phyloP scores from a whole-genome alignment of 495 filamentous ascomycete species.

The Patellaria atrata region DNA sequence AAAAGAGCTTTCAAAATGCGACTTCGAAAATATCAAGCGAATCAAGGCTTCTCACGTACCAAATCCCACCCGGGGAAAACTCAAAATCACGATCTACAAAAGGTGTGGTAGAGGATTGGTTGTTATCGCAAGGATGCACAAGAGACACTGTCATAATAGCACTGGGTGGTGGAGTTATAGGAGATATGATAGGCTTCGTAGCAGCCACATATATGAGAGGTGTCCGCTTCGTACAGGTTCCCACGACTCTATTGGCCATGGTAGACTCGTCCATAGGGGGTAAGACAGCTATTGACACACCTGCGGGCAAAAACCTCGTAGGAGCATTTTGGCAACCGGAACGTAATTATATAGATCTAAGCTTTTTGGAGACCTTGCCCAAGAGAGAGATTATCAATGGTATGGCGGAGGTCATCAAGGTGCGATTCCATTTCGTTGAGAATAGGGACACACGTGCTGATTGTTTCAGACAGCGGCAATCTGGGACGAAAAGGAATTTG shows the following conservation, averaged over 20 bases:
- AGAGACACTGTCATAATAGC: slow-evolving; percentile 91
- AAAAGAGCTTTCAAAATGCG: slow-evolving; percentile 49
- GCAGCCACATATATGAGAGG: slow-evolving; percentile 98
- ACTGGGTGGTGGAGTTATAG: slow-evolving; percentile 93
- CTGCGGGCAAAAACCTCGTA: slow-evolving; percentile 92
- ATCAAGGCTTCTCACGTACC: slow-evolving; percentile 68
- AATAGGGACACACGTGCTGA: neutral
- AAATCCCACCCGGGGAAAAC: slow-evolving; percentile 80
- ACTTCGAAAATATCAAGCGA: slow-evolving; percentile 33
- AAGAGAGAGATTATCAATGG: slow-evolving; percentile 94
- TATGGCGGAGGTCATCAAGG: slow-evolving; percentile 95
- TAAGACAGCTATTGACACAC: slow-evolving; percentile 95
- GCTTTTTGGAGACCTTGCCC: slow-evolving; percentile 83
- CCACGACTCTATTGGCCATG: slow-evolving; percentile 90
- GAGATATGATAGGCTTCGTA: slow-evolving; percentile 93
- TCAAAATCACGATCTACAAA: slow-evolving; percentile 89
- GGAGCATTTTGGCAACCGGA: slow-evolving; percentile 94
- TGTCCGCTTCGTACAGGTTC: slow-evolving; percentile 89
- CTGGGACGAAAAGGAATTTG: slow-evolving; percentile 80
- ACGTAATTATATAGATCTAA: slow-evolving; percentile 84
- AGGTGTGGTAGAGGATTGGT: slow-evolving; percentile 93
- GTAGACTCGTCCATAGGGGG: slow-evolving; percentile 97
- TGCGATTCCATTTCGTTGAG: slow-evolving; percentile 9
- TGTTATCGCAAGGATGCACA: slow-evolving; percentile 81
- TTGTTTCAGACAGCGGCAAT: slow-evolving; percentile 77